Base-by-base conservation (phyloP, 257 asterid genomes). In the Solanum megistacrolobum region DNA sequence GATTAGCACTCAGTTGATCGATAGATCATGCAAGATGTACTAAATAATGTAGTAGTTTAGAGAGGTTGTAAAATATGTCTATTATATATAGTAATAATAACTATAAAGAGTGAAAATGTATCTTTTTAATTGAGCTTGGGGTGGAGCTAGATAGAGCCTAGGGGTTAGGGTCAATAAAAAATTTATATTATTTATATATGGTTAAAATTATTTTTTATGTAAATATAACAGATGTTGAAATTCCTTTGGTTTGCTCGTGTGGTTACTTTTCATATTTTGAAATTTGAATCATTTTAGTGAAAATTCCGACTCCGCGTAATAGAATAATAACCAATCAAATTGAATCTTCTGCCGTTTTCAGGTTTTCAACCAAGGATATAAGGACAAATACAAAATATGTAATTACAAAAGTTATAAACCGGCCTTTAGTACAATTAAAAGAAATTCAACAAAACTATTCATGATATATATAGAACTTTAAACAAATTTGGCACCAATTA, bases 181-280 rank as follows among this genome's bases (percentile, higher is more conserved):
- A 9, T 60, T 52, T 60, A 60, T 58, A 21, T 7, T 60, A 9
- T 60, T 60, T 60, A 9, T 60, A 60, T 6, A 18, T 60, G 29
- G 0, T 60, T 60, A 8, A 0, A 60, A 60, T 21, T 60, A 60
- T 60, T 60, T 60, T 0, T 0, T 23, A 21, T 4, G 6, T 60
- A 60, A 23, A 60, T 9, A 60, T 9, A 1, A 3, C 0, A 25
- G 16, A 65, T 5, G 18, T 65, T 25, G 72, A 65, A 25, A 13
- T 6, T n/a, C 72, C 3, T 60, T 60, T 21, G 27, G 10, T 8
- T 21, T 21, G 12, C 4, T 60, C 1, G 66, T 3, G 27, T 21
- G 29, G 5, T 23, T 23, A 23, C 7, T 21, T 8, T 21, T 58
- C 6, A 21, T 58, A 21, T 21, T 58, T 60, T 8, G 68, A 60